phyloP scores from a whole-genome alignment of 2,329 filamentous ascomycete genomes.

The Neonectria coccinea region DNA sequence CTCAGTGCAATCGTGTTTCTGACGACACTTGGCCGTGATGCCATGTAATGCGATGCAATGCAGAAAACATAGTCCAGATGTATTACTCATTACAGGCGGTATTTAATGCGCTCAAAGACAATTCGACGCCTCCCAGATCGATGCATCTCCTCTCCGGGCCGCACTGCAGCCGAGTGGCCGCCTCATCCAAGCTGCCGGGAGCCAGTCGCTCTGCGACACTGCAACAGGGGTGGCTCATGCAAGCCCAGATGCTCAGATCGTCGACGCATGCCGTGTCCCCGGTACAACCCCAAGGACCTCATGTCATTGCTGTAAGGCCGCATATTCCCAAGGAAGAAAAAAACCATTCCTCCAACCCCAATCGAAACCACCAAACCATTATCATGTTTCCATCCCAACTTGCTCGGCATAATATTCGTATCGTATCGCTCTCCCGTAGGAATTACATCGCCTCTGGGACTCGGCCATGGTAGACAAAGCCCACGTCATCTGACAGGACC shows the following conservation, averaged over 20 bases:
- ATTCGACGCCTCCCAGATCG: background rate
- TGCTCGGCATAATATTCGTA: background rate
- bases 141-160: background rate
- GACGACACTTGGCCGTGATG: background rate
- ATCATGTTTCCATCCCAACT: slow-evolving; percentile 1
- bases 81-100: background rate
- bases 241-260: slow-evolving; percentile 24
- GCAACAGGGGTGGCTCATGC: slow-evolving; percentile 30
- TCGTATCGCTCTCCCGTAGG: slow-evolving; percentile 4
- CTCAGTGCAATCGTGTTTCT: background rate
- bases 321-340: background rate
- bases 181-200: slow-evolving; percentile 17
- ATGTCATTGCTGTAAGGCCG: slow-evolving; percentile 8
- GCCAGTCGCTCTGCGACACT: slow-evolving; percentile 16
- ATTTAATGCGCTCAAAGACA: slow-evolving; percentile 3
- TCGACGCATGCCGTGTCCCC: slow-evolving; percentile 17
- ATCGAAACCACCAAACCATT: slow-evolving; percentile 1
- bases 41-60: background rate
- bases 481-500: background rate
- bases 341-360: background rate
- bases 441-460: slow-evolving; percentile 4
- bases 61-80: background rate
- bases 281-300: slow-evolving; percentile 15
- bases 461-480: background rate
- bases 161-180: slow-evolving; percentile 10